These are phyloP conservation scores for Kluyveromyces wickerhamii DNA, from an alignment of 805 yeast genomes.

Conservation along the genomic window DNA sequence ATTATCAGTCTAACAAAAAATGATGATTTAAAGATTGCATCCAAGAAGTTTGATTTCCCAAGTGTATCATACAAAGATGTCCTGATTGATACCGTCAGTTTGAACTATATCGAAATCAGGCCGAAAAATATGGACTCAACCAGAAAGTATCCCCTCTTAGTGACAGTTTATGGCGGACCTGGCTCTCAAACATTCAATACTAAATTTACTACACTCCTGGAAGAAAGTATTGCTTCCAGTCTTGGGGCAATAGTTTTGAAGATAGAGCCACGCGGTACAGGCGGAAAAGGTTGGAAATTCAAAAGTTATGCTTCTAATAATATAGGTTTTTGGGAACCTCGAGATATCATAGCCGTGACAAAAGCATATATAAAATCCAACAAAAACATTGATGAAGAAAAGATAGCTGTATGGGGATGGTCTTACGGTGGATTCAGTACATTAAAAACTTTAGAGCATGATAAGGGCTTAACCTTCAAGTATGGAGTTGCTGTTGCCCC, in stretches of 20 bases:
- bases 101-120: slow-evolving; percentile 52
- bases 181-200: slow-evolving; percentile 56
- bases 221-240: slow-evolving; percentile 49
- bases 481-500: slow-evolving; percentile 83
- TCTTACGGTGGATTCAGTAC: slow-evolving; percentile 79
- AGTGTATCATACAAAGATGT: slow-evolving; percentile 32
- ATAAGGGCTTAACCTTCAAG: slow-evolving; percentile 52
- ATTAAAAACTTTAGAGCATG: slow-evolving; percentile 63
- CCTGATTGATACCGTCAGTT: slow-evolving; percentile 32
- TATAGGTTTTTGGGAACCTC: slow-evolving; percentile 71
- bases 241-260: slow-evolving; percentile 54
- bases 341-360: slow-evolving; percentile 51
- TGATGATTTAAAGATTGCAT: slow-evolving; percentile 8
- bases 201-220: slow-evolving; percentile 43
- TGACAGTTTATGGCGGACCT: slow-evolving; percentile 74
- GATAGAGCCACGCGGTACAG: slow-evolving; percentile 79
- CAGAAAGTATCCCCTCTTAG: slow-evolving; percentile 53
- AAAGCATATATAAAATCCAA: slow-evolving; percentile 40
- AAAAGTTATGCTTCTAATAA: slow-evolving; percentile 46
- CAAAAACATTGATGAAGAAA: slow-evolving; percentile 38
- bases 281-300: slow-evolving; percentile 66
- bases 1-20: slow-evolving; percentile 14
- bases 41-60: slow-evolving; percentile 42
- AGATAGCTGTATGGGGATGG: slow-evolving; percentile 81
- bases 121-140: slow-evolving; percentile 48